Evolutionary conservation across 2,329 filamentous ascomycete species (phyloP).

Genomic region (Talaromyces marneffei): DNA sequence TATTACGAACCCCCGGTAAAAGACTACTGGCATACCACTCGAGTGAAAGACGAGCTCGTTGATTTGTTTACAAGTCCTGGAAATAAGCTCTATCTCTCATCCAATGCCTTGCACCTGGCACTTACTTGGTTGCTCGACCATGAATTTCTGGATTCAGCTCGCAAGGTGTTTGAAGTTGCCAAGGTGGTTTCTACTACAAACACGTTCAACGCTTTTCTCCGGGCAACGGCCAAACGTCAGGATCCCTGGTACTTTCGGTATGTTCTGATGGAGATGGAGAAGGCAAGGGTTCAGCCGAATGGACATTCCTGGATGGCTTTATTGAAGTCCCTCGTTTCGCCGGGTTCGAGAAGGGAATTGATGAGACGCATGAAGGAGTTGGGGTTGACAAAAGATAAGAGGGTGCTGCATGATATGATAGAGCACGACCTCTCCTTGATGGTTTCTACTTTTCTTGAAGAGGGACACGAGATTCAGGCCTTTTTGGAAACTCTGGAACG

Average conservation of each 20-base stretch:
- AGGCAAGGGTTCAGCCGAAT: constrained; percentile 34
- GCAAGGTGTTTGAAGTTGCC: constrained; percentile 30
- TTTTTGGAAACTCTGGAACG: constrained; percentile 37
- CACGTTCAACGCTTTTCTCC: constrained; percentile 43
- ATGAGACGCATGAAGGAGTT: constrained; percentile 28
- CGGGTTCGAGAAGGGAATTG: constrained; percentile 25
- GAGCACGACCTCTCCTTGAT: constrained; percentile 29
- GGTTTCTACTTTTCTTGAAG: constrained; percentile 29
- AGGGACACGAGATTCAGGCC: constrained; percentile 26
- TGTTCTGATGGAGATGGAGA: constrained; percentile 36
- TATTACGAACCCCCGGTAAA: neutral
- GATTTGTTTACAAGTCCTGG: constrained; percentile 29
- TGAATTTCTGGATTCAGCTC: constrained; percentile 27
- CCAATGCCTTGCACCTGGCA: constrained; percentile 38
- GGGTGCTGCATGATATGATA: constrained; percentile 23
- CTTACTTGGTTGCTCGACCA: constrained; percentile 34
- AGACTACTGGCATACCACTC: neutral
- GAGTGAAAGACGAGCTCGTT: constrained; percentile 1
- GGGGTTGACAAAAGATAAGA: constrained; percentile 25
- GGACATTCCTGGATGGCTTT: constrained; percentile 40
- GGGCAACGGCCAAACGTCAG: constrained; percentile 30
- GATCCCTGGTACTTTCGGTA: constrained; percentile 36
- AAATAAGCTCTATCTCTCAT: constrained; percentile 30
- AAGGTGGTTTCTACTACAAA: constrained; percentile 34
- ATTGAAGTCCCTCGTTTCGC: constrained; percentile 26